phyloP scores from a whole-genome alignment of 1,284 basidiomycete species.

The Anthracocystis panici-leucophaei region DNA sequence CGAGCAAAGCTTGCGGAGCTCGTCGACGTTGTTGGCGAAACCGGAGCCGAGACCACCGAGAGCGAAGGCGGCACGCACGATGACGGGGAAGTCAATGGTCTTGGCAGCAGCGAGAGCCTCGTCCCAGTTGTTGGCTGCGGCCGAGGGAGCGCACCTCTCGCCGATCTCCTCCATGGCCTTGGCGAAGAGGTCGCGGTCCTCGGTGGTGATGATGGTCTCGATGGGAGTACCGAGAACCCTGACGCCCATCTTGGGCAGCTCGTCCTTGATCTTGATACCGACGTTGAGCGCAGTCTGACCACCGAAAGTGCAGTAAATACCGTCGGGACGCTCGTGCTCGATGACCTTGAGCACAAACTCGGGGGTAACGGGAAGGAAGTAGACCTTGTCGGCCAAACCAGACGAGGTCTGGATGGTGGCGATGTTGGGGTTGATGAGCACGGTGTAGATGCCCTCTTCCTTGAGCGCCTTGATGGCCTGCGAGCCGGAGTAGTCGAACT shows the following conservation, averaged over 20 bases:
- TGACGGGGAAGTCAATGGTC: constrained; percentile 94
- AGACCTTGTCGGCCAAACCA: constrained; percentile 97
- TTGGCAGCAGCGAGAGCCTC: constrained; percentile 88
- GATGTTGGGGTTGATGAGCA: constrained; percentile 97
- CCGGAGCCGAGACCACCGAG: constrained; percentile 94
- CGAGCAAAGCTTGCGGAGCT: constrained; percentile 83
- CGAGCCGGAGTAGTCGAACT: constrained; percentile 99
- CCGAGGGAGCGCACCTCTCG: constrained; percentile 90
- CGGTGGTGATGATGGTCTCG: constrained; percentile 95
- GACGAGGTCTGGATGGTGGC: constrained; percentile 99
- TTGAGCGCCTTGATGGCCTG: constrained; percentile 99
- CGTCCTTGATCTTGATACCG: constrained; percentile 96
- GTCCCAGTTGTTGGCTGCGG: constrained; percentile 78
- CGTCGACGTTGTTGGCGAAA: constrained; percentile 89
- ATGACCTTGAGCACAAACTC: constrained; percentile 98
- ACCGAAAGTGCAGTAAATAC: constrained; percentile 98
- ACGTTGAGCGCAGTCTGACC: constrained; percentile 98
- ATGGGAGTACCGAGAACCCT: constrained; percentile 96
- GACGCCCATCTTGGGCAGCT: constrained; percentile 83
- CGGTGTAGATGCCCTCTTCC: constrained; percentile 98
- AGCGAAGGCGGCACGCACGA: constrained; percentile 95
- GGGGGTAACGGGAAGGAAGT: constrained; percentile 97
- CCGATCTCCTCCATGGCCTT: constrained; percentile 95
- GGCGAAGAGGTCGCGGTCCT: constrained; percentile 94
- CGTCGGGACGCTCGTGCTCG: constrained; percentile 97